These are phyloP conservation scores for Nakaseomyces bracarensis DNA, from an alignment of 1,139 yeast genomes.

Conservation along the genomic window DNA sequence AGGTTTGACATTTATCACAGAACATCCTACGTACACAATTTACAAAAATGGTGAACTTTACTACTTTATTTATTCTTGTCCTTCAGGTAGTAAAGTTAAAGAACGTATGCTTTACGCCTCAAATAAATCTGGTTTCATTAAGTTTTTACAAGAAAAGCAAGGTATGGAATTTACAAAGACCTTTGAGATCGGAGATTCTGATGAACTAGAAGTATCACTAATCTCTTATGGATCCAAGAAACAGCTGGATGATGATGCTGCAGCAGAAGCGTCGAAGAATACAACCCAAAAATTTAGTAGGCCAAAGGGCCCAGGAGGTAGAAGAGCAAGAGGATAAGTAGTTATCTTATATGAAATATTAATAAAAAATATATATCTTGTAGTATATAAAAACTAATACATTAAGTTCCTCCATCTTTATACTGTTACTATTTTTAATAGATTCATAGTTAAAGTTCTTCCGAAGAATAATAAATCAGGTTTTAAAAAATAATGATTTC, in stretches of 20 bases:
- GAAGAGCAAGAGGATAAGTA: conserved; percentile 11
- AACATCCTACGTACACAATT: conserved; percentile 53
- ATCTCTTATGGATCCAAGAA: conserved; percentile 18
- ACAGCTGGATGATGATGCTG: conserved; percentile 16
- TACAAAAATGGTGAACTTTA: conserved; percentile 29
- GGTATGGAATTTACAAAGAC: conserved; percentile 36
- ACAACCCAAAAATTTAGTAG: conserved; percentile 37
- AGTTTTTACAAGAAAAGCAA: conserved; percentile 37
- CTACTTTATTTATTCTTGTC: conserved; percentile 74
- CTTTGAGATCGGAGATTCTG: conserved; percentile 61
- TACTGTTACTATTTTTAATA: background rate
- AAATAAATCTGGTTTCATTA: conserved; percentile 59
- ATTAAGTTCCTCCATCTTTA: no score
- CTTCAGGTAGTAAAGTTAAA: conserved; percentile 80
- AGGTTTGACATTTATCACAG: conserved; percentile 33
- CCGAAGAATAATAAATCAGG: background rate
- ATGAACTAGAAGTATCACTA: conserved; percentile 44
- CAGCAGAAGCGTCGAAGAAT: conserved; percentile 15
- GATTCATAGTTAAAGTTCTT: background rate
- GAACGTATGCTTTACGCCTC: conserved; percentile 92
- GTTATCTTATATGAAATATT: conserved; percentile 20
- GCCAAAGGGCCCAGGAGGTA: conserved; percentile 46
- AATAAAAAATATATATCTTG: background rate
- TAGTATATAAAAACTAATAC: background rate
- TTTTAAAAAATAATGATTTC: conserved; percentile 48